A percentile compares a stretch with the other conserved stretches of the same genome.
phyloP scores from a whole-genome alignment of 2,329 filamentous ascomycete genomes.

The Fusarium temperatum region DNA sequence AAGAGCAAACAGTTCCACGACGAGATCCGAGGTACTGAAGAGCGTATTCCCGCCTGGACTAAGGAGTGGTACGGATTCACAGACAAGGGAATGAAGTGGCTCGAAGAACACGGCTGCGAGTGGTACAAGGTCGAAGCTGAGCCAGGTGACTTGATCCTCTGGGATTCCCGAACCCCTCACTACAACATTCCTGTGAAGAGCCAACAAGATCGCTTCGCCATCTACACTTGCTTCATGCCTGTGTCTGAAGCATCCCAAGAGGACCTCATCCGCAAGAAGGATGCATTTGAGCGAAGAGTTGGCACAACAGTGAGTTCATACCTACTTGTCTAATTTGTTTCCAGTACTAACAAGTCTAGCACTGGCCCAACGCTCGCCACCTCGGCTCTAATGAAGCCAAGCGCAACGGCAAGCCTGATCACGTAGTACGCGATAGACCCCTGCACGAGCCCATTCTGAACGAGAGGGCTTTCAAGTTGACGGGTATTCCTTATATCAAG shows the following conservation, averaged over 20 bases:
- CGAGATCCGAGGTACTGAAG: slow-evolving; percentile 45
- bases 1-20: slow-evolving; percentile 48
- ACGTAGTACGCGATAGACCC: slow-evolving; percentile 24
- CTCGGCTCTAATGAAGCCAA: slow-evolving; percentile 26
- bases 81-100: slow-evolving; percentile 50
- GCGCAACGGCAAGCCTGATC: slow-evolving; percentile 33
- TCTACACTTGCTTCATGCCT: slow-evolving; percentile 44
- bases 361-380: slow-evolving; percentile 49
- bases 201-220: slow-evolving; percentile 50
- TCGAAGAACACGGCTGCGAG: slow-evolving; percentile 44
- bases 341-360: not conserved
- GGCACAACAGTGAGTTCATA: slow-evolving; percentile 48
- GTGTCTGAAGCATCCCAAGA: slow-evolving; percentile 41
- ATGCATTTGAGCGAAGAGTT: slow-evolving; percentile 48
- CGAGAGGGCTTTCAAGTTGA: slow-evolving; percentile 37
- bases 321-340: not conserved
- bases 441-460: slow-evolving; percentile 26
- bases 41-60: slow-evolving; percentile 51
- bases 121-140: slow-evolving; percentile 53
- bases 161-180: slow-evolving; percentile 51
- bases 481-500: slow-evolving; percentile 37
- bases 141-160: slow-evolving; percentile 55
- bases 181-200: slow-evolving; percentile 51
- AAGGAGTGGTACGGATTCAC: slow-evolving; percentile 47
- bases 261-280: slow-evolving; percentile 53